Evolutionary conservation across 805 yeast genomes (phyloP), one percentile per base, ranked within the genome.

Genomic region (Saccharomyces cerevisiae): DNA sequence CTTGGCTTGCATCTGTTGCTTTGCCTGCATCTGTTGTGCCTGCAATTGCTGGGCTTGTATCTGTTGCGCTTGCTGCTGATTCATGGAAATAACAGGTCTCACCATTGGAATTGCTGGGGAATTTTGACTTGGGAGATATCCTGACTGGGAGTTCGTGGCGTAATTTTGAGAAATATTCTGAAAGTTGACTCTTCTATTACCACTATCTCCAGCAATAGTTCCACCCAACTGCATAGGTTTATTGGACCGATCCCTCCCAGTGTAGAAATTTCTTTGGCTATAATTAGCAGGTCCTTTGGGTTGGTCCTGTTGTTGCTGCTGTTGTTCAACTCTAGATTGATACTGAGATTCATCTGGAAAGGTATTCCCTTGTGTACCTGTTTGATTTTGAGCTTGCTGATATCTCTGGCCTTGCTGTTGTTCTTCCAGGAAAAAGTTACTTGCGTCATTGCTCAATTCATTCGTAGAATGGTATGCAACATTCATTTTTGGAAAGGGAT

Each of bases 401-500:
- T 14, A 49, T 8, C 51, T 30, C 21, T 14, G 43, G 54, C 36
- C 41, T 17, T 48, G 51, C 26, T 49, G 11, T 10, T 41, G 46
- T 22, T 54, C 53, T n/a, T 49, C 50, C 13, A 43, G 8, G 17
- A 49, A 51, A 26, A 52, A 54, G 31, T 53, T 51, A 28, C 48
- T 49, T 17, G 43, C 43, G 11, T 36, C 43, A 17, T 36, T 36
- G 13, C 22, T 36, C 43, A 36, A 36, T 17, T 36, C 43, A 36
- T 36, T 36, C 2, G 47, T 32, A 8, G 51, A 31, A 6, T 32
- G 27, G 17, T 29, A 47, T 4, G 49, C 50, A 32, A 51, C 51
- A 6, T 57, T 56, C 53, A 63, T 65, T 48, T 56, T 63, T 10
- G 72, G 73, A 49, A 69, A 69, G 24, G 73, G 73, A 53, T 69